Evolutionary conservation across 2,329 filamentous ascomycete genomes (phyloP), one percentile per base, ranked within the genome.

Genomic region (Hypoxylon sp.): DNA sequence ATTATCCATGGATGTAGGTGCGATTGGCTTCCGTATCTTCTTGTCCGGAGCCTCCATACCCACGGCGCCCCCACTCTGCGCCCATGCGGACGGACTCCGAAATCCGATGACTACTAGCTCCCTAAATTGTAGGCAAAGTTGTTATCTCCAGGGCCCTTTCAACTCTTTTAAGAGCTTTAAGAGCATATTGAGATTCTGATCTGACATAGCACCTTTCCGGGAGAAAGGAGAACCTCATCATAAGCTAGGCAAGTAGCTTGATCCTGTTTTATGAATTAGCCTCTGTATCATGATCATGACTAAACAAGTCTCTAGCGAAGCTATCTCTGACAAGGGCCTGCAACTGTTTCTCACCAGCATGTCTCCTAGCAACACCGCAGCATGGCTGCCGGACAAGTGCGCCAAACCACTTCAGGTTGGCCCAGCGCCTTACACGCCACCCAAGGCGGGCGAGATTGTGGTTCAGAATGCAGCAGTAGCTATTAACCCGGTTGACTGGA

Each of bases 401-500:
- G 29, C 21, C 9, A 56, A 25, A 8, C 70, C 78, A 1, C 71
- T 83, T 4, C 61, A 77, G 30, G 77, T 83, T 46, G 64, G 71
- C 0, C 69, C 75, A 5, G 81, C 79, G 3, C 77, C 80, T 1
- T 78, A 77, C 46, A 76, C 75, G 0, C 58, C 71, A 12, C 77
- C 81, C 0, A 75, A 74, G 0, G 62, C 72, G 0, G 74, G 75
- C 29, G 74, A 83, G 60, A 71, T 84, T 25, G 73, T 80, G 5
- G 72, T 83, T 58, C 77, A 77, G 34, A 79, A 79, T 47, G 58
- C 63, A 19, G 79, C 79, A 11, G 69, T 81, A 2, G 80, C 78
- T 2, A 76, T 83, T 57, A 82, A 82, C 63, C 78, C 79, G 0
- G 74, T 82, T 16, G 81, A 83, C 68, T 78, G 12, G 2, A 80